Percentiles rank a stretch among this genome's conserved stretches.
These are phyloP conservation scores for Aspergillus kassunensis DNA, from an alignment of 495 filamentous ascomycete genomes.

Conservation along the genomic window DNA sequence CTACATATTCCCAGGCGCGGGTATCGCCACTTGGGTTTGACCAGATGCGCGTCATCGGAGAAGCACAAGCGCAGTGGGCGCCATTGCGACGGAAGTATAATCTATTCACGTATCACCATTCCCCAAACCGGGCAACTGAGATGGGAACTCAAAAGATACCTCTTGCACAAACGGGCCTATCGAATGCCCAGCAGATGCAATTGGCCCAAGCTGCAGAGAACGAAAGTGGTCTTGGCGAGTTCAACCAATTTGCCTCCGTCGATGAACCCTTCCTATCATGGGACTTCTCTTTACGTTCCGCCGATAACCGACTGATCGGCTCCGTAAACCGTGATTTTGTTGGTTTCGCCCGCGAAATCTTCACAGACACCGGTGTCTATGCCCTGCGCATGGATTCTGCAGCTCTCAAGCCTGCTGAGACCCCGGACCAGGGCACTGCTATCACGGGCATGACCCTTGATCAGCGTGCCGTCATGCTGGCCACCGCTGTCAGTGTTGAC, in stretches of 20 bases:
- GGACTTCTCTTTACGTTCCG: slow-evolving; percentile 54
- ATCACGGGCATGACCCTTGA: slow-evolving; percentile 61
- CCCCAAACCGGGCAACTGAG: slow-evolving; percentile 33
- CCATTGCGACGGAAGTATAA: slow-evolving; percentile 65
- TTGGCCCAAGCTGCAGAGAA: slow-evolving; percentile 26
- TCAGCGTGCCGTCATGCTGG: slow-evolving; percentile 68
- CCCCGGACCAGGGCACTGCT: slow-evolving; percentile 16
- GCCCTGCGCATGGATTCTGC: slow-evolving; percentile 66
- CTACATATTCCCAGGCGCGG: slow-evolving; percentile 38
- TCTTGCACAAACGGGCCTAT: slow-evolving; percentile 44
- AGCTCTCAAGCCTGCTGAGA: slow-evolving; percentile 36
- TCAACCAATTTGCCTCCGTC: slow-evolving; percentile 61
- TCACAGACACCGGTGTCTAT: slow-evolving; percentile 70
- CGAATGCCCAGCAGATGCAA: slow-evolving; percentile 47
- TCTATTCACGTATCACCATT: slow-evolving; percentile 52
- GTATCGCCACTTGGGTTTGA: slow-evolving; percentile 49
- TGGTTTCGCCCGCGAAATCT: slow-evolving; percentile 66
- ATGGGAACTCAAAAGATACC: slow-evolving; percentile 33
- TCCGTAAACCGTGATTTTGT: slow-evolving; percentile 65
- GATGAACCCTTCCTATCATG: slow-evolving; percentile 55
- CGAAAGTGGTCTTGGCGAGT: slow-evolving; percentile 38
- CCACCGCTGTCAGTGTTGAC: slow-evolving; percentile 66
- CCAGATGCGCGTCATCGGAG: slow-evolving; percentile 63
- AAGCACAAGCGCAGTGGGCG: slow-evolving; percentile 67
- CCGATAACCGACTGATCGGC: slow-evolving; percentile 47